These are phyloP conservation scores for Xylariales sp. DNA, from an alignment of 2,329 filamentous ascomycete genomes.

Conservation along the genomic window DNA sequence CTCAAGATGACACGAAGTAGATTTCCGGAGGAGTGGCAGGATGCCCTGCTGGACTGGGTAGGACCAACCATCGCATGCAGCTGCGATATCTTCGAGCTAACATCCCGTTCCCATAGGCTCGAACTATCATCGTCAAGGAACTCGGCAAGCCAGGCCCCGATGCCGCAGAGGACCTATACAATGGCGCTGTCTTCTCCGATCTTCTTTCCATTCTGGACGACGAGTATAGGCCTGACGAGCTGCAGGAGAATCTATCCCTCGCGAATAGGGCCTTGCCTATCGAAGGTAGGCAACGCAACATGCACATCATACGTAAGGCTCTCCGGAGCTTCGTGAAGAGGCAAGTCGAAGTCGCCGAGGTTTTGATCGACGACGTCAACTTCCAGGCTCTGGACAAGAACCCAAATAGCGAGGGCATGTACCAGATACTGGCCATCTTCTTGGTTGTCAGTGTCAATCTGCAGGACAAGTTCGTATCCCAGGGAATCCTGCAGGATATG, in stretches of 20 bases:
- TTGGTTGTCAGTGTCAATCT: conserved; percentile 59
- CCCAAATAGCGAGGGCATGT: conserved; percentile 49
- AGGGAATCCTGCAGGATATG: conserved; percentile 35
- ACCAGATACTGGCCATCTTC: conserved; percentile 58
- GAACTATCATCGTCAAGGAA: conserved; percentile 22
- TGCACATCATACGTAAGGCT: conserved; percentile 51
- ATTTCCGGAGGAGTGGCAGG: conserved; percentile 10
- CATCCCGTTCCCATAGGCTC: conserved; percentile 16
- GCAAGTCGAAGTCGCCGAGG: conserved; percentile 45
- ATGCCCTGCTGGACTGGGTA: conserved; percentile 13
- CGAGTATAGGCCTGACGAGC: conserved; percentile 49
- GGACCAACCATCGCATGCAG: too few species aligned
- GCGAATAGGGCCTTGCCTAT: conserved; percentile 40
- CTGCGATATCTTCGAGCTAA: conserved; percentile 1
- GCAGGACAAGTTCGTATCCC: conserved; percentile 50
- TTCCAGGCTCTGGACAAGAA: conserved; percentile 55
- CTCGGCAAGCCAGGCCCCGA: conserved; percentile 30
- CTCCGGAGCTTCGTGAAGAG: conserved; percentile 52
- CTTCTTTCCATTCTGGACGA: conserved; percentile 55
- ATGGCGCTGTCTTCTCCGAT: conserved; percentile 50
- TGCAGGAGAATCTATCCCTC: conserved; percentile 37
- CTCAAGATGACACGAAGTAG: conserved; percentile 10
- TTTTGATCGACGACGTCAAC: conserved; percentile 48
- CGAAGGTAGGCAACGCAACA: conserved; percentile 38
- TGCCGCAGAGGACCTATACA: conserved; percentile 47